These are phyloP conservation scores for Paraphaeosphaeria sporulosa DNA, from an alignment of 2,329 filamentous ascomycete genomes.

Conservation along the genomic window DNA sequence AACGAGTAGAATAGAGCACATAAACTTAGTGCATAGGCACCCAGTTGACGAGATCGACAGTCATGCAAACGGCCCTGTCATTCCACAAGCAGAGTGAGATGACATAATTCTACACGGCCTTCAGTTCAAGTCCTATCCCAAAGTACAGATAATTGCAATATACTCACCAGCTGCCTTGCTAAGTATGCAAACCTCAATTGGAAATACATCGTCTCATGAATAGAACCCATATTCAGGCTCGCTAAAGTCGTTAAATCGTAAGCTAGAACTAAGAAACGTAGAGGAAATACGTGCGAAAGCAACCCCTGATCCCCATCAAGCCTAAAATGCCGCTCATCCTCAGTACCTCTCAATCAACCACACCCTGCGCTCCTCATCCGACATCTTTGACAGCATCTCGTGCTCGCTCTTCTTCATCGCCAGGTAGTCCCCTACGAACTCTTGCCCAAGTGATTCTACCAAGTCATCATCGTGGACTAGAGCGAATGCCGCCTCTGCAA, in stretches of 20 bases:
- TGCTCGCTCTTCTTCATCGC: conserved; percentile 67
- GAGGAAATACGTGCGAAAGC: not conserved
- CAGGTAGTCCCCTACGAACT: conserved; percentile 65
- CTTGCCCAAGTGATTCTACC: conserved; percentile 54
- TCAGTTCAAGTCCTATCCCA: too few relatives aligned
- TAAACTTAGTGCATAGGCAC: too few relatives aligned
- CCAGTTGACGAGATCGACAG: too few relatives aligned
- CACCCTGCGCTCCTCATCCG: conserved; percentile 54
- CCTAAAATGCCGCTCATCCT: not conserved
- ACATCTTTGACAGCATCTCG: conserved; percentile 60
- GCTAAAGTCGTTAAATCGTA: not conserved
- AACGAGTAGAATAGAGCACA: too few relatives aligned
- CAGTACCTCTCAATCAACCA: conserved; percentile 75
- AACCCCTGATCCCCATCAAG: not conserved
- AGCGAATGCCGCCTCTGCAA: conserved; percentile 63
- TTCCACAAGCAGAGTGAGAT: too few relatives aligned
- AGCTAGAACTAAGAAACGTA: not conserved
- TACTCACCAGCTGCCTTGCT: too few relatives aligned
- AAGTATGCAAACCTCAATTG: too few relatives aligned
- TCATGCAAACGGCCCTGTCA: too few relatives aligned
- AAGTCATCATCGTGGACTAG: conserved; percentile 60
- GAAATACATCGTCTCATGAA: too few relatives aligned
- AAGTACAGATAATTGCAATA: too few relatives aligned
- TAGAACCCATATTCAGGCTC: not conserved
- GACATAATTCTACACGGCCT: too few relatives aligned